A percentile compares a stretch with the other conserved stretches of the same genome.
Evolutionary conservation across 371 early-diverging fungal species (phyloP).

Genomic region (Circinella minor): DNA sequence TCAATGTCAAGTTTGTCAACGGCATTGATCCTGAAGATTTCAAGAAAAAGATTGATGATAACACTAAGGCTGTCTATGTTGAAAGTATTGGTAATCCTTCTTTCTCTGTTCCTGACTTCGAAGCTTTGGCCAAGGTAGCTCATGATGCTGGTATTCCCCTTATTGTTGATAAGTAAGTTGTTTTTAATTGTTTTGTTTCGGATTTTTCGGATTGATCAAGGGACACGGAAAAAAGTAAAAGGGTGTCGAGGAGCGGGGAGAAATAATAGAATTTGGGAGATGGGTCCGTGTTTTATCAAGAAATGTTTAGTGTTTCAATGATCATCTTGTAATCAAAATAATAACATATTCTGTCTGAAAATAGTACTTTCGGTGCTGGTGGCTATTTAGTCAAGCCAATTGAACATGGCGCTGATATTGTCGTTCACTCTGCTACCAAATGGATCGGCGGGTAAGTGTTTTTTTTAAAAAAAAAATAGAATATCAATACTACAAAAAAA

Average conservation of each 20-base stretch:
- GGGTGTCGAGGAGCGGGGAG: too few relatives aligned
- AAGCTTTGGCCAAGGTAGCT: constrained; percentile 75
- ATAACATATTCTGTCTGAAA: too few relatives aligned
- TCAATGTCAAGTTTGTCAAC: constrained; percentile 75
- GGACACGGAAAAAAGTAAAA: too few relatives aligned
- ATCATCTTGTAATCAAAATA: too few relatives aligned
- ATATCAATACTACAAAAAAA: too few relatives aligned
- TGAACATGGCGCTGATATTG: constrained; percentile 91
- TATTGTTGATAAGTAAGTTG: constrained; percentile 82
- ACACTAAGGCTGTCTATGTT: constrained; percentile 87
- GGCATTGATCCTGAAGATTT: constrained; percentile 72
- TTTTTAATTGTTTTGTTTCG: too few relatives aligned
- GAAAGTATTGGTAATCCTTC: constrained; percentile 91
- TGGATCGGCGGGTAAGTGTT: constrained; percentile 74
- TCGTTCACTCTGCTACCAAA: constrained; percentile 89
- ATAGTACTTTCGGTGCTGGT: constrained; percentile 92
- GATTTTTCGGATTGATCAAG: too few relatives aligned
- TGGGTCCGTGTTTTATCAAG: too few relatives aligned
- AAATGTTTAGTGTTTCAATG: too few relatives aligned
- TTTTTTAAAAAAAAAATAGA: background rate
- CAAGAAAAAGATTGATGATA: constrained; percentile 75
- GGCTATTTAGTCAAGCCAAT: constrained; percentile 87
- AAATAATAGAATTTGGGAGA: too few relatives aligned
- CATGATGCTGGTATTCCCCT: constrained; percentile 85
- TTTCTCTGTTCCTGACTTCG: constrained; percentile 83